phyloP scores from a whole-genome alignment of 75 land plant genomes.

The Cryptomeria japonica region DNA sequence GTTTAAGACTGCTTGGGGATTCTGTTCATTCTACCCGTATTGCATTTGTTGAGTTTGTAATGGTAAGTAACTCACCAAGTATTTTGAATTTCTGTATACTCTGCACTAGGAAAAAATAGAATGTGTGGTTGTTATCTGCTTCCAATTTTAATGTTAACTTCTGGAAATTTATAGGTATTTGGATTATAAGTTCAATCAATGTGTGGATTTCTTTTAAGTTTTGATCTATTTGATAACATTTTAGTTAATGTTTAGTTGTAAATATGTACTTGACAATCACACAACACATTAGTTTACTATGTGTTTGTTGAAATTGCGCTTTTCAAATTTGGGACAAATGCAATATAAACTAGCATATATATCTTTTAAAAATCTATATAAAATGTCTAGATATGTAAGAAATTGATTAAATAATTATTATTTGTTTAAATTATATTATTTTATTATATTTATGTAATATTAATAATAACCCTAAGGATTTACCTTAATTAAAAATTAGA shows the following conservation, averaged over 20 bases:
- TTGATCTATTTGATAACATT: neutral
- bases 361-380: no score
- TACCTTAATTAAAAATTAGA: no score
- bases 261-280: neutral
- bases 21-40: conserved; percentile 70
- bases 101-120: neutral
- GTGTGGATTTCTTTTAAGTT: neutral
- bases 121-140: neutral
- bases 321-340: no score
- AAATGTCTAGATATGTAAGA: no score
- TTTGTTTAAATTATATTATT: no score
- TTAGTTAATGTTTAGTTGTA: neutral
- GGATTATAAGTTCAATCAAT: neutral
- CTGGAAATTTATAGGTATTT: neutral
- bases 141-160: neutral
- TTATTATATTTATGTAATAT: no score
- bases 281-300: neutral
- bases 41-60: conserved; percentile 77
- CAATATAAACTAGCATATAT: no score
- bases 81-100: neutral
- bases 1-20: conserved; percentile 76
- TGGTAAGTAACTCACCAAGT: conserved; percentile 38
- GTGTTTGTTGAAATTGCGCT: no score
- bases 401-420: no score
- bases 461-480: no score